These are phyloP conservation scores for Durio zibethinus DNA, from an alignment of 345 rosid species.

Conservation along the genomic window DNA sequence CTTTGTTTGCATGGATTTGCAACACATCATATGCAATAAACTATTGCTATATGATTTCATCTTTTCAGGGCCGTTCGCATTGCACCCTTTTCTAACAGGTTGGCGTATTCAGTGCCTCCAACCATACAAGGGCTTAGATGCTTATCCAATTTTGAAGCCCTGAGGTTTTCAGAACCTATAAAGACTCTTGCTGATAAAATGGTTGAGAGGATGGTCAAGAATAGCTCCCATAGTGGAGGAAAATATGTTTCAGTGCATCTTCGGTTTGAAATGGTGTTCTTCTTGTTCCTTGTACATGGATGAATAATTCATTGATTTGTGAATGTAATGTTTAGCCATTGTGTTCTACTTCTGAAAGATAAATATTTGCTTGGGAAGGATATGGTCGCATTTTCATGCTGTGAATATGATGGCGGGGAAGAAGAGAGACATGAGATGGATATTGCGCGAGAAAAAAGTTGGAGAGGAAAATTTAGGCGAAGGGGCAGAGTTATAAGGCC, in stretches of 20 bases:
- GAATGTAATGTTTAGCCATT: background rate
- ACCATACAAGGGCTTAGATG: slow-evolving; percentile 78
- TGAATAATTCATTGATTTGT: slow-evolving; percentile 4
- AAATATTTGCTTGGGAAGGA: slow-evolving; percentile 43
- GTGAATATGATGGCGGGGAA: slow-evolving; percentile 93
- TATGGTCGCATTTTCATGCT: slow-evolving; percentile 98
- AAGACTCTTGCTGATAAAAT: slow-evolving; percentile 82
- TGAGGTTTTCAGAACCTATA: slow-evolving; percentile 82
- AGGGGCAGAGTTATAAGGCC: slow-evolving; percentile 89
- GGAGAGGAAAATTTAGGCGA: slow-evolving; percentile 95
- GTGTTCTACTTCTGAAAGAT: slow-evolving; percentile 9
- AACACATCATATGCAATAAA: background rate
- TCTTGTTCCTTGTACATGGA: slow-evolving; percentile 12
- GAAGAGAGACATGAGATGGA: slow-evolving; percentile 91
- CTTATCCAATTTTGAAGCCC: slow-evolving; percentile 78
- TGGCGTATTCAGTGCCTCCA: slow-evolving; percentile 84
- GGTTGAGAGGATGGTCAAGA: slow-evolving; percentile 81
- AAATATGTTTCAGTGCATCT: slow-evolving; percentile 97
- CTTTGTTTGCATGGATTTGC: background rate
- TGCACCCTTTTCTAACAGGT: slow-evolving; percentile 95
- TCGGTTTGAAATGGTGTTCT: slow-evolving; percentile 77
- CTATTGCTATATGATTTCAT: slow-evolving; percentile 15
- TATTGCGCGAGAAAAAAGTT: slow-evolving; percentile 82
- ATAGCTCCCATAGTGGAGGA: slow-evolving; percentile 62
- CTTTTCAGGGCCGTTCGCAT: slow-evolving; percentile 85